Evolutionary conservation across 2,329 filamentous ascomycete genomes (phyloP), one percentile per base, ranked within the genome.

Genomic region (Didymella pomorum): DNA sequence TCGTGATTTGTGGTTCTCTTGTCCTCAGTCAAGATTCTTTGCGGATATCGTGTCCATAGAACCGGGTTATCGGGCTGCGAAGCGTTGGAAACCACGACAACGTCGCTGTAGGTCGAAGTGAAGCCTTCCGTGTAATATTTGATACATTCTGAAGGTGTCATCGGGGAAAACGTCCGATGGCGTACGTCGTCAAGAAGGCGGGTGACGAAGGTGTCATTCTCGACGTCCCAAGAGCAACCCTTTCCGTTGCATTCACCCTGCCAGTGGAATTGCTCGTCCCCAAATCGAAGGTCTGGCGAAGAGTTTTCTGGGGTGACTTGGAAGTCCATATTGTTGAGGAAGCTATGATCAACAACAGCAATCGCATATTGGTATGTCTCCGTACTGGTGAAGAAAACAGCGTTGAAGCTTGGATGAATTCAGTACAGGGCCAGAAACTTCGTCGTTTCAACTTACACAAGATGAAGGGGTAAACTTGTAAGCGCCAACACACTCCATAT

Each of bases 361-460:
- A 66, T 57, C 14, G 63, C 61, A 26, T 66, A 66, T n/a, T 66
- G 63, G 25, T 66, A 64, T 1, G 56, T 50, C 43, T 66, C 58
- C 2, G 52, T 66, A 6, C 61, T 62, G 11, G 58, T 60, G 25
- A 64, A 66, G 37, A 66, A 66, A 3, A 66, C 61, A 4, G 63
- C 60, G 14, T 66, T 66, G 47, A 62, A 66, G 2, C 63, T 66
- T 12, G 5, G 11, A 10, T 9, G 10, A 20, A 11, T 6, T 23
- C 20, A 42, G 39, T 42, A 23, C 3, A 20, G 10, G 9, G 4
- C 4, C 20, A 23, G 20, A 9, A 16, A 23, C 4, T 42, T 23
- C n/a, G 8, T 12, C 18, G 8, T 21, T 3, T 41, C 7, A 2
- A 59, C 63, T 49, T 43, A 64, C 63, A 64, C 47, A n/a, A 66